Evolutionary conservation across 768 basidiomycete species (phyloP).

Genomic region (Tulasnella sp.): DNA sequence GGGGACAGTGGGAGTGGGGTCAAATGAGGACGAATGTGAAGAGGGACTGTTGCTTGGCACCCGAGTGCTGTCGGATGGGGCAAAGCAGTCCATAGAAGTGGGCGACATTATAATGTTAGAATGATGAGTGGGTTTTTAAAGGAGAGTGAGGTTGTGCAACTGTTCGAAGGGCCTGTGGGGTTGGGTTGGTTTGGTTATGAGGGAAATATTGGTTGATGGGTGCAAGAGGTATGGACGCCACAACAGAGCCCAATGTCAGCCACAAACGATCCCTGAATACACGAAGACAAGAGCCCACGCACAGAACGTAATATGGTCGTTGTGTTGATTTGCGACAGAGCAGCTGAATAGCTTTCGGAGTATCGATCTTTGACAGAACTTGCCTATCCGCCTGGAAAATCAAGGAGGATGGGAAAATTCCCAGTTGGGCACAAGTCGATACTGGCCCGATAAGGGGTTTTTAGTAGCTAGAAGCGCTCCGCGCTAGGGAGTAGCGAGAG

Average conservation of each 20-base stretch:
- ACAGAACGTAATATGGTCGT: neutral
- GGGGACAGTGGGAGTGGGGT: neutral
- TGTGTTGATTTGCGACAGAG: too few species aligned
- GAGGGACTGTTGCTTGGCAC: neutral
- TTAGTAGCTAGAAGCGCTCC: neutral
- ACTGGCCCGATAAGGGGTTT: neutral
- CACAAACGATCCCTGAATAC: neutral
- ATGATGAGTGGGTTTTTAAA: neutral
- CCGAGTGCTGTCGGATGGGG: neutral
- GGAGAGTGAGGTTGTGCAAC: neutral
- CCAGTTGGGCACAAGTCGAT: neutral
- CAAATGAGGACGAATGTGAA: neutral
- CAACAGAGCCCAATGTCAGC: neutral
- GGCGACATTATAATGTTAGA: neutral
- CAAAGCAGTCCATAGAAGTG: neutral
- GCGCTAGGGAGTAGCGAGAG: conserved; percentile 2
- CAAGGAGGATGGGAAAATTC: neutral
- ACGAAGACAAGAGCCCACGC: neutral
- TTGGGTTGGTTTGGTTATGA: neutral
- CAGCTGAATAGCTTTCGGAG: too few species aligned
- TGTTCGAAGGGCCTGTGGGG: too few species aligned
- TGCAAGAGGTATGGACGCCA: neutral
- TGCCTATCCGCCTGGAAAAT: neutral
- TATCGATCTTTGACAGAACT: neutral
- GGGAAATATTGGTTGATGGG: neutral